These are phyloP conservation scores for Nannochloropsis granulata DNA, from an alignment of 108 stramenopile species.

Conservation along the genomic window DNA sequence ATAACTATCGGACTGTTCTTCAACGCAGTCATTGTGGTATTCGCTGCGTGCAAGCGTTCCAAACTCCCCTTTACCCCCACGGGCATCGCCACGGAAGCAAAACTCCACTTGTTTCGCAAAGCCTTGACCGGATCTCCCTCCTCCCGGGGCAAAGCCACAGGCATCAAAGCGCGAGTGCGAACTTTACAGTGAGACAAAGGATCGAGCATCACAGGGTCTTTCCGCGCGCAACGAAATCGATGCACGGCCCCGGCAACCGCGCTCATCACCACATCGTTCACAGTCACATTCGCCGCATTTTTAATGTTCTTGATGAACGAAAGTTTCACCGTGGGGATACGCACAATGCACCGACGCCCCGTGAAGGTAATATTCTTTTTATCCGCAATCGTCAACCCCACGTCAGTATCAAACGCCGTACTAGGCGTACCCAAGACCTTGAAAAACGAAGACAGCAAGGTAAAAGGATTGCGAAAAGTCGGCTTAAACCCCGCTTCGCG, in stretches of 20 bases:
- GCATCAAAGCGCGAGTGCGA: conserved; percentile 18
- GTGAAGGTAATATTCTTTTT: background rate
- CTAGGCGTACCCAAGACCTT: background rate
- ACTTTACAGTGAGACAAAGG: background rate
- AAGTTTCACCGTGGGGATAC: conserved; percentile 20
- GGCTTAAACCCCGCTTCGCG: background rate
- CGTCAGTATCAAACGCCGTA: conserved; percentile 2
- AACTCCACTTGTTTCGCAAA: conserved; percentile 30
- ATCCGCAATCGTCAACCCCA: background rate
- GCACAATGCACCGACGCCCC: conserved; percentile 4
- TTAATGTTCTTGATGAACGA: conserved; percentile 27
- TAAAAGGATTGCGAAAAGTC: background rate
- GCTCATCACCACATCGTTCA: conserved; percentile 31
- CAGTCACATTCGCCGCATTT: conserved; percentile 20
- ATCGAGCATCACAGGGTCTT: background rate
- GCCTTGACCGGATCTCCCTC: background rate
- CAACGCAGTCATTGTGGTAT: background rate
- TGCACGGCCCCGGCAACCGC: conserved; percentile 18
- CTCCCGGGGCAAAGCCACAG: conserved; percentile 25
- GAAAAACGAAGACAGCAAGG: background rate
- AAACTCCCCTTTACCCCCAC: conserved; percentile 4
- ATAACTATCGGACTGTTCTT: conserved; percentile 17
- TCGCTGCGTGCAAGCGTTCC: conserved; percentile 3
- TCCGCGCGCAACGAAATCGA: background rate
- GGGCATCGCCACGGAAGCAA: conserved; percentile 21